Evolutionary conservation across 164 flowering plant genomes (phyloP).

Genomic region (Aristolochia contorta): DNA sequence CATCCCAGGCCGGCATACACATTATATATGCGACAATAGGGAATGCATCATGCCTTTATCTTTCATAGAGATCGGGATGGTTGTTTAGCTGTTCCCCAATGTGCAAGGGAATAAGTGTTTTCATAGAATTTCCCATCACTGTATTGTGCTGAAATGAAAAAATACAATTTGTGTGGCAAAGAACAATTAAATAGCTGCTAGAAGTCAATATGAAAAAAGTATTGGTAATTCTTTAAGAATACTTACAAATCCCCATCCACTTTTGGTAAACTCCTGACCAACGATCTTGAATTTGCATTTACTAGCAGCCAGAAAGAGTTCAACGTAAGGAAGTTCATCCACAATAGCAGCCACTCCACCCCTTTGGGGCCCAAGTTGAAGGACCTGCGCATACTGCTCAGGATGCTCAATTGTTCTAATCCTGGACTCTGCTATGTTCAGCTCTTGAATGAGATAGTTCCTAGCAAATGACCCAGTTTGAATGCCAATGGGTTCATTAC

Average conservation of each 20-base stretch:
- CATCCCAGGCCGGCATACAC: no score
- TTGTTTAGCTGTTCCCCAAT: no score
- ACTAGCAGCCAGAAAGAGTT: constrained; percentile 45
- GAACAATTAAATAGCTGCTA: no score
- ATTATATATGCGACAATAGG: no score
- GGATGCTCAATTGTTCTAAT: constrained; percentile 26
- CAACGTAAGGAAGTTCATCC: constrained; percentile 83
- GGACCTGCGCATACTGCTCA: constrained; percentile 43
- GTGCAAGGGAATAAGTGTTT: no score
- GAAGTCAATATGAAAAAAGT: no score
- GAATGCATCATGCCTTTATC: no score
- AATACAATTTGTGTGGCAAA: no score
- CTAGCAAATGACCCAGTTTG: constrained; percentile 84
- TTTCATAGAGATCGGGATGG: no score
- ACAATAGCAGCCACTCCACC: constrained; percentile 93
- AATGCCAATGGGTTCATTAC: constrained; percentile 58
- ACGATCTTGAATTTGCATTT: constrained; percentile 56
- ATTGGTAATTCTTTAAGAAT: neutral
- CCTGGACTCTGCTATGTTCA: constrained; percentile 56
- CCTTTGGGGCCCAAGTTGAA: constrained; percentile 44
- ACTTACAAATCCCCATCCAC: constrained; percentile 99
- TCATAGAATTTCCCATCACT: no score
- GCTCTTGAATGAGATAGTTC: constrained; percentile 60
- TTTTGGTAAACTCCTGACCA: constrained; percentile 81
- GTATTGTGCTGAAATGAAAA: no score